Base-by-base conservation (phyloP, 805 yeast genomes). In the Teunomyces pallodes region DNA sequence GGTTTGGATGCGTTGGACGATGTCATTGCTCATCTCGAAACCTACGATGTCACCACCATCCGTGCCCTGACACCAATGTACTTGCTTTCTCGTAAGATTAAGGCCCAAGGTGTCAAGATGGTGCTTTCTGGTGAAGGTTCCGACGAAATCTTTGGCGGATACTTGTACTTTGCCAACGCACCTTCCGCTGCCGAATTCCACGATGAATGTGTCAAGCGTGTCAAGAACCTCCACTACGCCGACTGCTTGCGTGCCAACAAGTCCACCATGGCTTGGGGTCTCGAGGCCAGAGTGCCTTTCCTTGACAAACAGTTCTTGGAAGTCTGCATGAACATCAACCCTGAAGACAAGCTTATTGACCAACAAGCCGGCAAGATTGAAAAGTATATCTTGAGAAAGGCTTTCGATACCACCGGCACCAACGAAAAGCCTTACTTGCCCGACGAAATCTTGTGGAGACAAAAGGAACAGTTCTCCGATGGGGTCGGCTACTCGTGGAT, bases 401-500 rank as follows among this genome's bases (percentile, higher is more conserved):
- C 99, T 31, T 94, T 94, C 66, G 98, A 94, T 72, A 91, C 96
- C 45, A 72, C 82, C 46, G 96, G 87, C 65, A 95, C 95, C 51
- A 62, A 65, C 42, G 82, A 69, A 49, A 77, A 81, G 64, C 96
- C 97, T 61, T 94, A 94, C 79, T 81, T 94, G 67, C 99, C 99
- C 54, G 83, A 87, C 49, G 98, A 94, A 75, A 92, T 94, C 65
- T 78, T 94, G 65, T 94, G 97, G 97, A 89, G 99, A 82, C 99
- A 94, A 79, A 94, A 94, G 84, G 99, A 94, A 77, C 99, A 94
- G 76, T 94, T 94, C 76, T 87, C 96, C 46, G 99, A 94, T 65
- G 99, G 99, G 74, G 99, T 94, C 51, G 99, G 99, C 55, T 94
- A 94, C 81, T 90, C 97, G 10, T 94, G 99, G 99, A 94, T 94